Base-by-base conservation (phyloP, 495 filamentous ascomycete genomes). In the Wilcoxina mikolae region DNA sequence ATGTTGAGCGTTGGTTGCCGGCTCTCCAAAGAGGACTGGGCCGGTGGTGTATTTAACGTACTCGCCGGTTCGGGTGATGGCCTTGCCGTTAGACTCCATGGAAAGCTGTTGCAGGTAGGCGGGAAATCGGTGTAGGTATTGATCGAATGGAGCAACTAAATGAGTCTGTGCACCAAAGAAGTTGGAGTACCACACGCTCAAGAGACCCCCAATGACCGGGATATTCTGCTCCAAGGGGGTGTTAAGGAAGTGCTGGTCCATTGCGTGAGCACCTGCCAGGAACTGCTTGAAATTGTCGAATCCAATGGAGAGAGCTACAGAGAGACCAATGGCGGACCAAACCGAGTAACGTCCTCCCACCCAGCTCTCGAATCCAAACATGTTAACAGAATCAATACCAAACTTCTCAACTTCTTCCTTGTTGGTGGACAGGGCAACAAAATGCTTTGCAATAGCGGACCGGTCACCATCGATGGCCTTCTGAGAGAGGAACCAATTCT, bases 11-110 rank as follows among this genome's bases (percentile, higher is more conserved):
- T 98, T 98, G 69, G 91, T 98, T 68, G 88, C 91, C 51, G 91
- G 91, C 75, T 96, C 91, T 64, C 91, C 91, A 69, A 98, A 98
- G 51, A 98, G 72, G 70, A 98, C 85, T 20, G 91, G 77, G 23
- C 85, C 91, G 15, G 91, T 98, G 49, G 89, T 95, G 75, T 96
- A 96, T 69, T 94, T 93, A 68, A 94, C 88, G 46, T 93, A 84
- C 41, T 87, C 77, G 56, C 87, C 88, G 56, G 78, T 79, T 48
- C 90, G 87, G 56, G 91, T 94, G 69, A 96, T 86, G 53, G 87
- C 85, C 77, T 98, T 98, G 63, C 91, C 91, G 71, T 98, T 98
- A 62, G 93, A 96, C 74, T 98, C 91, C 91, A 98, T 98, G 58
- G 88, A 96, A 45, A 98, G 77, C 71, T 98, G 91, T 72, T 98